Evolutionary conservation across 2,329 filamentous ascomycete species (phyloP).

Genomic region (Sporothrix pseudoabietina): DNA sequence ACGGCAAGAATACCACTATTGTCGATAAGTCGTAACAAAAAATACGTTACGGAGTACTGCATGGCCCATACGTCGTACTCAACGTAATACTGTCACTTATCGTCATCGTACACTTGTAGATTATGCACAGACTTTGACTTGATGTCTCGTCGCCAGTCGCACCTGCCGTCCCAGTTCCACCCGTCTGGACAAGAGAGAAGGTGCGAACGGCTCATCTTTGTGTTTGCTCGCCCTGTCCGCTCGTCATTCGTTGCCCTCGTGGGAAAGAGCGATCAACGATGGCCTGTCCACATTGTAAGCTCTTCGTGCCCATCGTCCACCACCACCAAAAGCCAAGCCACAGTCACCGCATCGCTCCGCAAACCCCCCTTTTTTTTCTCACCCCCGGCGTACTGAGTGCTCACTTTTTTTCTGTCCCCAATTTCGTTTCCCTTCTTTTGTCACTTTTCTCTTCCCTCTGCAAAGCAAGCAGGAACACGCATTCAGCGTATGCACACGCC

Average conservation of each 20-base stretch:
- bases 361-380: constrained; percentile 20
- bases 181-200: background rate
- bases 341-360: constrained; percentile 33
- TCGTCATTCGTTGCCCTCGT: background rate
- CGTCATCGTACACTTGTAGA: background rate
- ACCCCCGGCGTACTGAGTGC: background rate
- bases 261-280: background rate
- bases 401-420: background rate
- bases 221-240: background rate
- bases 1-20: background rate
- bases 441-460: background rate
- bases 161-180: background rate
- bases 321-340: constrained; percentile 16
- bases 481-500: constrained; percentile 29
- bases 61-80: too few relatives aligned
- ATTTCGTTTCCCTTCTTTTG: background rate
- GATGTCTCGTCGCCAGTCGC: background rate
- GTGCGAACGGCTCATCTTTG: background rate
- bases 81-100: too few relatives aligned
- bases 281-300: background rate
- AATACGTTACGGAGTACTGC: too few relatives aligned
- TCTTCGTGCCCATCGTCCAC: background rate
- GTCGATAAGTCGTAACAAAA: background rate
- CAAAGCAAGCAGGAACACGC: constrained; percentile 21
- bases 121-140: background rate